A percentile compares a stretch with the other conserved stretches of the same genome.
phyloP scores from a whole-genome alignment of 2,329 filamentous ascomycete species.

The Clonostachys sp. region DNA sequence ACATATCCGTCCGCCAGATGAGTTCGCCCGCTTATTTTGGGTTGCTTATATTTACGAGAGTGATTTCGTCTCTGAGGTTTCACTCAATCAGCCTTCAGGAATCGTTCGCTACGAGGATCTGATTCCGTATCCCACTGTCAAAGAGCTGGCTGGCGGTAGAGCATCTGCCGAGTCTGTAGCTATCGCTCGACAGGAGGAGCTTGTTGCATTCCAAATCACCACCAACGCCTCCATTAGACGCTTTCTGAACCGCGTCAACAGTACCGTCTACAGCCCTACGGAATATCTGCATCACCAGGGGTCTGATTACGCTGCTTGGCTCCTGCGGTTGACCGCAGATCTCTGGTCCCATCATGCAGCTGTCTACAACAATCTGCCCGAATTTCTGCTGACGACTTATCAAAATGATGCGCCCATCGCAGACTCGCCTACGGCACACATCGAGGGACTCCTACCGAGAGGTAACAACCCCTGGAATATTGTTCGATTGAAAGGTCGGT shows the following conservation, averaged over 20 bases:
- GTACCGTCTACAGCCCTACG: slow-evolving; percentile 17
- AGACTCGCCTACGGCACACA: slow-evolving; percentile 4
- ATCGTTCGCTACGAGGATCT: slow-evolving; percentile 19
- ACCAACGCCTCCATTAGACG: slow-evolving; percentile 21
- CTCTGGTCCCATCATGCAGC: slow-evolving; percentile 16
- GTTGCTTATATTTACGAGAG: slow-evolving; percentile 20
- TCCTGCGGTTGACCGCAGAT: slow-evolving; percentile 14
- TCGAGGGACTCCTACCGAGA: slow-evolving; percentile 5
- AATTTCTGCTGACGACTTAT: slow-evolving; percentile 11
- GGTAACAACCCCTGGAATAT: slow-evolving; percentile 23
- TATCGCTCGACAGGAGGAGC: slow-evolving; percentile 9
- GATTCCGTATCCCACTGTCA: slow-evolving; percentile 12
- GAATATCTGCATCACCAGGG: slow-evolving; percentile 12
- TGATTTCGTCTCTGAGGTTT: slow-evolving; percentile 20
- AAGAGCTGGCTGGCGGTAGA: neutral
- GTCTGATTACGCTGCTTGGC: slow-evolving; percentile 14
- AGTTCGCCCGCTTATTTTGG: slow-evolving; percentile 18
- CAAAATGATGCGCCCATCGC: neutral
- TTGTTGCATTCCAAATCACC: slow-evolving; percentile 20
- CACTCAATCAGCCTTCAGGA: slow-evolving; percentile 16
- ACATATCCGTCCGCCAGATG: slow-evolving; percentile 7
- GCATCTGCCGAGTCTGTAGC: neutral
- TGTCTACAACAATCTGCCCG: slow-evolving; percentile 17
- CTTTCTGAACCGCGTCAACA: slow-evolving; percentile 19
- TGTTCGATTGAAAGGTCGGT: slow-evolving; percentile 15